A percentile compares a stretch with the other conserved stretches of the same genome.
Conservation (phyloP, 176 grass and related monocot genomes). For the Triticum dicoccoides region DNA sequence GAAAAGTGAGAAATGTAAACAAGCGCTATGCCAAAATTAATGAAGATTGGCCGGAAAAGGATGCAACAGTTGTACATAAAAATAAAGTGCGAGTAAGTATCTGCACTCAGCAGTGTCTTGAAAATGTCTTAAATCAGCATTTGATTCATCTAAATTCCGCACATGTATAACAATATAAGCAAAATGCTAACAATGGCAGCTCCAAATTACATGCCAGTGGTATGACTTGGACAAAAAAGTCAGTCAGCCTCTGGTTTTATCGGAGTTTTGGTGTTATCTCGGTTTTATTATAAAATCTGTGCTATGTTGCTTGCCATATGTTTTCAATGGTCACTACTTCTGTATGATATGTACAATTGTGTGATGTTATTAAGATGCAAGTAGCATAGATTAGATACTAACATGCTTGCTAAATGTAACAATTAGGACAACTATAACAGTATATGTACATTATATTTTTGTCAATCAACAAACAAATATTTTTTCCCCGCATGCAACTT, state of each 20-base stretch:
- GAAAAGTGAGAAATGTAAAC: conserved; percentile 80
- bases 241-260: background rate
- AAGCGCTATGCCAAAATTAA: conserved; percentile 80
- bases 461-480: conserved; percentile 19
- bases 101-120: background rate
- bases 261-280: background rate
- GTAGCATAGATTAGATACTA: background rate
- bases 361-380: background rate
- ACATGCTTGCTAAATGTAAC: background rate
- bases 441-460: background rate
- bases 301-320: background rate
- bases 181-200: background rate
- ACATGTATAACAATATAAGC: background rate
- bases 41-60: conserved; percentile 80
- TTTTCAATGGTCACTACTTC: background rate
- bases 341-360: background rate
- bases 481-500: background rate
- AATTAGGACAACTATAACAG: background rate
- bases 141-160: background rate
- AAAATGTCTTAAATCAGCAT: conserved; percentile 7
- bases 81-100: conserved; percentile 63
- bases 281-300: background rate
- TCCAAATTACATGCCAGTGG: background rate
- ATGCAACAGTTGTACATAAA: conserved; percentile 51
- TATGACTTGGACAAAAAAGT: background rate